Conservation (phyloP, 2,329 filamentous ascomycete species). For the Colletotrichum gloeosporioides region DNA sequence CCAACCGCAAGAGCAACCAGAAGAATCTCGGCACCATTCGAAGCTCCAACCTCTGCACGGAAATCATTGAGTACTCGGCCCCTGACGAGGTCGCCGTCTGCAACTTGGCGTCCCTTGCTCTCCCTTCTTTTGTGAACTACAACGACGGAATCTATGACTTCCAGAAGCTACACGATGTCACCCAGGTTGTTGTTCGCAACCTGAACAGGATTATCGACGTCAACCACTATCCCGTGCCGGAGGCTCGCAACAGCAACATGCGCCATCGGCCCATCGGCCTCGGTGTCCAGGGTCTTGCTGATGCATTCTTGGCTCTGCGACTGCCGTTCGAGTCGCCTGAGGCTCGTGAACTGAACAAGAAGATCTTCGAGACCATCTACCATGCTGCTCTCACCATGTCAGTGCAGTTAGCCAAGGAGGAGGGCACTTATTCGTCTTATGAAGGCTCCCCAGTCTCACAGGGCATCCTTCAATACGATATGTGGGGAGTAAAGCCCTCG, state of each 20-base stretch:
- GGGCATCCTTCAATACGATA: constrained; percentile 96
- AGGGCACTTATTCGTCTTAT: constrained; percentile 89
- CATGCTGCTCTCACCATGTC: constrained; percentile 93
- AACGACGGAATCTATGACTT: constrained; percentile 89
- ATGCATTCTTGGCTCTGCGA: constrained; percentile 96
- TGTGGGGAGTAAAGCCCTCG: constrained; percentile 94
- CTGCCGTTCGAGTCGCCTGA: constrained; percentile 97
- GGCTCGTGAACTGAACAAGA: constrained; percentile 91
- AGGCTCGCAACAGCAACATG: constrained; percentile 96
- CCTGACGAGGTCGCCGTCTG: constrained; percentile 98
- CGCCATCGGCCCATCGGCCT: constrained; percentile 95
- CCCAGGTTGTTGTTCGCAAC: constrained; percentile 90
- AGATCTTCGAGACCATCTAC: constrained; percentile 99
- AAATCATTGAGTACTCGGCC: constrained; percentile 96
- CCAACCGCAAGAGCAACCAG: constrained; percentile 99
- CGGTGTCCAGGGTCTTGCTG: constrained; percentile 96
- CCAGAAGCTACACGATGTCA: constrained; percentile 93
- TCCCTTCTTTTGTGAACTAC: constrained; percentile 91
- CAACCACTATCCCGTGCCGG: constrained; percentile 97
- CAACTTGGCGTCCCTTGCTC: constrained; percentile 93
- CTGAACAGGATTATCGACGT: constrained; percentile 98
- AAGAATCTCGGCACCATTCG: constrained; percentile 99
- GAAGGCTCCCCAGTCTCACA: constrained; percentile 93
- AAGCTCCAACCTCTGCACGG: constrained; percentile 98
- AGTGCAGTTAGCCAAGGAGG: constrained; percentile 80